A percentile compares a stretch with the other conserved stretches of the same genome.
These are phyloP conservation scores for Bipolaris cookei DNA, from an alignment of 2,329 filamentous ascomycete genomes.

Conservation along the genomic window DNA sequence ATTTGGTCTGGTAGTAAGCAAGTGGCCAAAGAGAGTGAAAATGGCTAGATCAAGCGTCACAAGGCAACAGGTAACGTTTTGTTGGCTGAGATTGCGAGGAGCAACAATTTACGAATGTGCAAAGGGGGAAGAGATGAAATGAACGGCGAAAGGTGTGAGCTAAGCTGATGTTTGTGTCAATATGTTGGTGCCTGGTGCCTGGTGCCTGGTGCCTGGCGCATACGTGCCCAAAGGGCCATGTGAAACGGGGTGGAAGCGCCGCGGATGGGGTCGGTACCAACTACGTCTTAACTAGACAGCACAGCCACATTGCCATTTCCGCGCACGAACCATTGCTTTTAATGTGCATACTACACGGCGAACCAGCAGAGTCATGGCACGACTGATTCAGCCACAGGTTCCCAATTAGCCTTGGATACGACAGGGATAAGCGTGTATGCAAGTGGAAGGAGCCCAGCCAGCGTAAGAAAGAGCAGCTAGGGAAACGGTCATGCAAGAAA, in stretches of 20 bases:
- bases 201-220: neutral
- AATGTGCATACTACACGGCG: too few species aligned
- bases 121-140: neutral
- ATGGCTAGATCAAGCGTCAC: neutral
- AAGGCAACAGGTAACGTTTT: neutral
- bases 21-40: neutral
- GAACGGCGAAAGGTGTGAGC: neutral
- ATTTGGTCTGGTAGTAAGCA: too few species aligned
- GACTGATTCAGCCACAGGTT: too few species aligned
- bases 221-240: neutral
- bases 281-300: neutral
- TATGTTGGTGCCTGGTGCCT: neutral
- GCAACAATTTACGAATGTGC: neutral
- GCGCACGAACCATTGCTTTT: neutral
- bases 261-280: too few species aligned
- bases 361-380: too few species aligned
- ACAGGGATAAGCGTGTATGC: neutral
- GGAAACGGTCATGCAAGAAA: neutral
- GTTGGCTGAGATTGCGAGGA: neutral
- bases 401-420: neutral
- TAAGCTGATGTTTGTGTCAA: neutral
- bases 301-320: neutral
- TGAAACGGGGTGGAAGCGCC: neutral
- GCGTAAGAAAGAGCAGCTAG: neutral
- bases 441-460: neutral